A percentile compares a stretch with the other conserved stretches of the same genome.
Evolutionary conservation across 2,329 filamentous ascomycete genomes (phyloP).

Genomic region (Microsporum ferrugineum): DNA sequence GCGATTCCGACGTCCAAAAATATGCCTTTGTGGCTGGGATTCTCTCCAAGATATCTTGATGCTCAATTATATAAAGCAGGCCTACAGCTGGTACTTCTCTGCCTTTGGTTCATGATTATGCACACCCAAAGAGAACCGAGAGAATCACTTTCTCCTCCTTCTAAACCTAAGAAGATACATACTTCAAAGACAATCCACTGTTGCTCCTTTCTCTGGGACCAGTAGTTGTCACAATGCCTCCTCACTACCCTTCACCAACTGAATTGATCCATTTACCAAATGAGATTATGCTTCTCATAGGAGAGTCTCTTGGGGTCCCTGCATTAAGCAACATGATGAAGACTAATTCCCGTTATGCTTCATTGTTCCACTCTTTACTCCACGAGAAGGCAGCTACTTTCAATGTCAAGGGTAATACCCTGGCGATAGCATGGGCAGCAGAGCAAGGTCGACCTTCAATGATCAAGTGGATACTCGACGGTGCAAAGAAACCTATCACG

Average conservation of each 20-base stretch:
- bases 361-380: background rate
- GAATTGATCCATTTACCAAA: background rate
- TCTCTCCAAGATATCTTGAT: background rate
- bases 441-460: background rate
- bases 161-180: background rate
- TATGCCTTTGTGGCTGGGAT: background rate
- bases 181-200: background rate
- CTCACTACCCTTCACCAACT: background rate
- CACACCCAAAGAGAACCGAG: background rate
- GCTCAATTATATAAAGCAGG: background rate
- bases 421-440: background rate
- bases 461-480: background rate
- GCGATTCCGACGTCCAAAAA: background rate
- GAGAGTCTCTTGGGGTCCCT: background rate
- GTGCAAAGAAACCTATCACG: background rate
- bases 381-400: background rate
- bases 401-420: background rate
- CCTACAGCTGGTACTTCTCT: background rate
- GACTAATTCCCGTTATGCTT: background rate
- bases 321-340: background rate
- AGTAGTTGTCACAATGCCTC: background rate
- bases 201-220: background rate
- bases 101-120: background rate
- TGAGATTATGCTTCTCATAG: background rate
- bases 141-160: background rate